Percentiles rank a stretch among this genome's conserved stretches.
These are phyloP conservation scores for Diutina pseudorugosa DNA, from an alignment of 1,139 yeast genomes.

Conservation along the genomic window DNA sequence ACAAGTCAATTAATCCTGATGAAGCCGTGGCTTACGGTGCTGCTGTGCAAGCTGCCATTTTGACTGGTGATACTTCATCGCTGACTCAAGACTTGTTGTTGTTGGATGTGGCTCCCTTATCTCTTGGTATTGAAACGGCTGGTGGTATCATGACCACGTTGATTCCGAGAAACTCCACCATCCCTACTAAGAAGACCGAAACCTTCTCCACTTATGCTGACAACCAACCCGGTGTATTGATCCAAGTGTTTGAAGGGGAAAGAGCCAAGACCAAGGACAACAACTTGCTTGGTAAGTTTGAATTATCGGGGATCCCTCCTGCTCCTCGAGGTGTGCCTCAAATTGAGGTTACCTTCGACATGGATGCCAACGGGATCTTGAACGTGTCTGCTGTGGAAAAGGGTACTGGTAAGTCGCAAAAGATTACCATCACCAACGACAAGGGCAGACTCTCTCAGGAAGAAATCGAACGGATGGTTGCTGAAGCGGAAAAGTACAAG, in stretches of 20 bases:
- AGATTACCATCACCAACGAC: slow-evolving; percentile 91
- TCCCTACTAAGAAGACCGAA: slow-evolving; percentile 94
- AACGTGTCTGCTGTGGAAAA: slow-evolving; percentile 90
- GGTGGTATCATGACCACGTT: slow-evolving; percentile 98
- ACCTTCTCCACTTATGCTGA: slow-evolving; percentile 67
- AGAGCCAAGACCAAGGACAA: slow-evolving; percentile 93
- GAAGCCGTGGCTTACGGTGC: slow-evolving; percentile 48
- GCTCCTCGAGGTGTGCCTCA: slow-evolving; percentile 98
- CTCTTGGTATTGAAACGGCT: slow-evolving; percentile 92
- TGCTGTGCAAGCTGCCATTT: slow-evolving; percentile 81
- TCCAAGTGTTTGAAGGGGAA: slow-evolving; percentile 96
- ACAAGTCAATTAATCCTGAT: slow-evolving; percentile 94
- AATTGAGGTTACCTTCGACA: slow-evolving; percentile 88
- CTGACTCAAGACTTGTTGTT: slow-evolving; percentile 36
- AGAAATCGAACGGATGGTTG: slow-evolving; percentile 88
- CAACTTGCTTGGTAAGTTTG: slow-evolving; percentile 91
- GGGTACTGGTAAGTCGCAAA: slow-evolving; percentile 83
- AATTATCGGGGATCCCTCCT: slow-evolving; percentile 90
- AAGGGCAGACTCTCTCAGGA: slow-evolving; percentile 93
- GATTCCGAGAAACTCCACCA: slow-evolving; percentile 93
- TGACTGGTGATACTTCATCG: slow-evolving; percentile 47
- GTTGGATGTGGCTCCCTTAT: slow-evolving; percentile 87
- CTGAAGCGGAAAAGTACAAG: slow-evolving; percentile 86
- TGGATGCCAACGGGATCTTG: slow-evolving; percentile 92
- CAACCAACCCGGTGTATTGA: slow-evolving; percentile 93